These are phyloP conservation scores for Colletotrichum theobromicola DNA, from an alignment of 2,329 filamentous ascomycete genomes.

Conservation along the genomic window DNA sequence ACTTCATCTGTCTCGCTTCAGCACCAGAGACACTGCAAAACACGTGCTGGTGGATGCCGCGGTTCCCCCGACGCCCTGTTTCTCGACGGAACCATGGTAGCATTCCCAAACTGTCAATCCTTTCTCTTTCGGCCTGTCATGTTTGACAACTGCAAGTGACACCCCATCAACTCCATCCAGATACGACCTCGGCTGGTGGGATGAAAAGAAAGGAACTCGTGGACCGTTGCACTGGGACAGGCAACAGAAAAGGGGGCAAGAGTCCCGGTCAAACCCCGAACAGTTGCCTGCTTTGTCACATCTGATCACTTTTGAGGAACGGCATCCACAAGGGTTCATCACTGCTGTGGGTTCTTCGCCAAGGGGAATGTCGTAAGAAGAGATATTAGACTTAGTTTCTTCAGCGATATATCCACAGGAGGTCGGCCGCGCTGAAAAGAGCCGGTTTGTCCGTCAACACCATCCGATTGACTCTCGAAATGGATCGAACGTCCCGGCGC, in stretches of 20 bases:
- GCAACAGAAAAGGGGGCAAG: background rate
- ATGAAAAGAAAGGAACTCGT: background rate
- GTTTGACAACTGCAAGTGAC: background rate
- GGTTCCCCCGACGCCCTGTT: background rate
- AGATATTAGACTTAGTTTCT: background rate
- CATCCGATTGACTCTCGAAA: background rate
- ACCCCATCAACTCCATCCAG: background rate
- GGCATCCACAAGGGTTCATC: background rate
- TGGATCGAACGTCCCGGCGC: background rate
- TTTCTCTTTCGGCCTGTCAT: constrained; percentile 1
- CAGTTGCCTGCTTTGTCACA: background rate
- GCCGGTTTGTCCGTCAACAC: background rate
- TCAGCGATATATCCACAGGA: background rate
- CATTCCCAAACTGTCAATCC: background rate
- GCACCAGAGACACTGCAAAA: background rate
- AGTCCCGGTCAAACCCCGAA: background rate
- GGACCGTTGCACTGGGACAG: background rate
- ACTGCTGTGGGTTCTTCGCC: background rate
- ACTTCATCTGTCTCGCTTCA: background rate
- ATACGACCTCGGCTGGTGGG: background rate
- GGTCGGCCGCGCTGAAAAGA: background rate
- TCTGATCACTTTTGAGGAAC: background rate
- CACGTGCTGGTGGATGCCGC: background rate
- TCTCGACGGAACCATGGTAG: background rate
- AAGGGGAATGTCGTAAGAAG: background rate